Evolutionary conservation across 1,284 basidiomycete species (phyloP), one percentile per base, ranked within the genome.

Genomic region (Amylostereum areolatum): DNA sequence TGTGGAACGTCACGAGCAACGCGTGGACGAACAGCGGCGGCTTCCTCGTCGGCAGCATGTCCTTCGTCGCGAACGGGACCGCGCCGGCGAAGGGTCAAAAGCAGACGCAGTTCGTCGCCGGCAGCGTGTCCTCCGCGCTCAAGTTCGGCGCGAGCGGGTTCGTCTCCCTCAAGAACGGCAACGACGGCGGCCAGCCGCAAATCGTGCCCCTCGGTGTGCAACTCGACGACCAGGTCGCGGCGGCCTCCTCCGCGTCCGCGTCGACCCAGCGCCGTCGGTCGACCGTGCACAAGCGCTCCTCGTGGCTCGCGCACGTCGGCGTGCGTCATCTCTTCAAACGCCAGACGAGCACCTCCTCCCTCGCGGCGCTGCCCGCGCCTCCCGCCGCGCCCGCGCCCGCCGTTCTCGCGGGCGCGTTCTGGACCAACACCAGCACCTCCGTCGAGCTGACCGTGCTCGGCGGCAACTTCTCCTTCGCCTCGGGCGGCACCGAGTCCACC

Each of bases 321-420:
- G 63, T 78, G 25, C 65, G 71, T n/a, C 61, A 66, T 28, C 46
- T 87, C 29, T 82, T 82, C 56, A 63, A 63, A 47, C 75, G 82
- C 50, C 83, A 83, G 60, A 64, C 67, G 29, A 47, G 47, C 45
- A 62, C 61, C 5, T 61, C 60, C 29, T 65, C 67, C 34, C 62
- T 75, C 18, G 56, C 72, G 1, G 63, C 76, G 2, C 75, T 91
- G 11, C 85, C 88, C 6, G 52, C 79, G 18, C 53, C 73, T 1
- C 71, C 77, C 29, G 66, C 81, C 1, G 74, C 80, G 1, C 69
- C 78, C 0, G 84, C 89, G 1, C 91, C 93, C 1, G 84, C 92
- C 31, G 82, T 97, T 49, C 74, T 97, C 39, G 78, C 91, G 0
- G 95, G 92, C 33, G 80, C 81, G 2, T 98, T 95, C 72, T 98